These are phyloP conservation scores for Hyaloscypha hepaticicola DNA, from an alignment of 495 filamentous ascomycete species.

Conservation along the genomic window DNA sequence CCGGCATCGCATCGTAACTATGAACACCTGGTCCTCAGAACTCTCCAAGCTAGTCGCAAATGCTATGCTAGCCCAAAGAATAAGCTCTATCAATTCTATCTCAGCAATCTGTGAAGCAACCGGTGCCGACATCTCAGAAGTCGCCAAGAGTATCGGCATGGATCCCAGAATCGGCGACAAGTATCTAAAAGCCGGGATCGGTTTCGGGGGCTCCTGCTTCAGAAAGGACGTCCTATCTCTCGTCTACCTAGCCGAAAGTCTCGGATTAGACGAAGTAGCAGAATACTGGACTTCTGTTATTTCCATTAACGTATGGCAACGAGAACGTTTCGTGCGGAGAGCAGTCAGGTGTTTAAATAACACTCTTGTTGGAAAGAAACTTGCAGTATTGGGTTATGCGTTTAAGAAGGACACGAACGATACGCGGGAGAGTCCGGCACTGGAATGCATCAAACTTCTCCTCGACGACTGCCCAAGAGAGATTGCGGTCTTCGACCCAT, in stretches of 20 bases:
- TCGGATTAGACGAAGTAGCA: constrained; percentile 70
- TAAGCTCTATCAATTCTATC: constrained; percentile 81
- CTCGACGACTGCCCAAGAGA: constrained; percentile 61
- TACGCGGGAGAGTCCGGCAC: constrained; percentile 69
- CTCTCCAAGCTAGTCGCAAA: constrained; percentile 80
- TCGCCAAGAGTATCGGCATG: constrained; percentile 65
- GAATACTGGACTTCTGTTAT: constrained; percentile 75
- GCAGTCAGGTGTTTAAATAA: constrained; percentile 67
- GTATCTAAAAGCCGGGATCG: constrained; percentile 75
- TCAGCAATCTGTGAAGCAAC: constrained; percentile 77
- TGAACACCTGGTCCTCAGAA: constrained; percentile 79
- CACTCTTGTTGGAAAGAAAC: constrained; percentile 67
- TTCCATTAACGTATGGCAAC: constrained; percentile 76
- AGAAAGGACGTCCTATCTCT: constrained; percentile 80
- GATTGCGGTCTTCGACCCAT: constrained; percentile 75
- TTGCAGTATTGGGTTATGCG: constrained; percentile 73
- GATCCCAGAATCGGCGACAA: constrained; percentile 69
- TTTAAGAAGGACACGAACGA: constrained; percentile 85
- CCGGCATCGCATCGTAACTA: constrained; percentile 60
- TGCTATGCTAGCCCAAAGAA: constrained; percentile 77
- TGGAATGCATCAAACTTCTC: constrained; percentile 60
- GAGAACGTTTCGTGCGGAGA: constrained; percentile 61
- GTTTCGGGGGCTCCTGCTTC: constrained; percentile 83
- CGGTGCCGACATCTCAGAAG: constrained; percentile 73
- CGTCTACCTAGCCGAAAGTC: constrained; percentile 68